Conservation (phyloP, 306 rosid genomes). For the Castanopsis chinensis region DNA sequence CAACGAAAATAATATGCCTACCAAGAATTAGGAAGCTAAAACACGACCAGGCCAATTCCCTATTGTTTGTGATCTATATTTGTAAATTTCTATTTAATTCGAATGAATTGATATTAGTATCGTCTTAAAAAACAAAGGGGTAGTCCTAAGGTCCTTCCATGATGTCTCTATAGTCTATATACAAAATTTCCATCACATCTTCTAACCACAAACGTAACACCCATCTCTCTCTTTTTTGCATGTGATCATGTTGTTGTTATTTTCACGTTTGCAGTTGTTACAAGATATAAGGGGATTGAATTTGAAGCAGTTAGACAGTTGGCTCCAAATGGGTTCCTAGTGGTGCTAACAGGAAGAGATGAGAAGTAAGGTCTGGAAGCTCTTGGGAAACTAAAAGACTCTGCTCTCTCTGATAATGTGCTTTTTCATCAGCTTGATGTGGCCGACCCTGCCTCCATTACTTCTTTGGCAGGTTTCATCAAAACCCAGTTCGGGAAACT, state of each 20-base stretch:
- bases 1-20: not conserved
- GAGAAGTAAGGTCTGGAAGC: conserved; percentile 38
- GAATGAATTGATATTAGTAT: no score
- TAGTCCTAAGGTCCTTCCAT: not conserved
- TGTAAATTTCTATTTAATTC: no score
- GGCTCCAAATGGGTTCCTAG: conserved; percentile 30
- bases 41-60: not conserved
- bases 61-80: no score
- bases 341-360: conserved; percentile 39
- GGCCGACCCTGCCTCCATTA: conserved; percentile 17
- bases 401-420: not conserved
- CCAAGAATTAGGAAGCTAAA: conserved; percentile 3
- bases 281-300: conserved; percentile 39
- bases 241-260: not conserved
- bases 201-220: not conserved
- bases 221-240: not conserved
- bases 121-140: not conserved
- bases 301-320: conserved; percentile 29
- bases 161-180: not conserved
- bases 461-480: conserved; percentile 25
- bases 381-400: conserved; percentile 16
- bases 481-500: conserved; percentile 27
- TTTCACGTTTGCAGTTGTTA: conserved; percentile 14
- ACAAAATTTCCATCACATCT: not conserved
- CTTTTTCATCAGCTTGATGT: conserved; percentile 10